Conservation (phyloP, 208 protist genomes). For the Angomonas ambiguus region DNA sequence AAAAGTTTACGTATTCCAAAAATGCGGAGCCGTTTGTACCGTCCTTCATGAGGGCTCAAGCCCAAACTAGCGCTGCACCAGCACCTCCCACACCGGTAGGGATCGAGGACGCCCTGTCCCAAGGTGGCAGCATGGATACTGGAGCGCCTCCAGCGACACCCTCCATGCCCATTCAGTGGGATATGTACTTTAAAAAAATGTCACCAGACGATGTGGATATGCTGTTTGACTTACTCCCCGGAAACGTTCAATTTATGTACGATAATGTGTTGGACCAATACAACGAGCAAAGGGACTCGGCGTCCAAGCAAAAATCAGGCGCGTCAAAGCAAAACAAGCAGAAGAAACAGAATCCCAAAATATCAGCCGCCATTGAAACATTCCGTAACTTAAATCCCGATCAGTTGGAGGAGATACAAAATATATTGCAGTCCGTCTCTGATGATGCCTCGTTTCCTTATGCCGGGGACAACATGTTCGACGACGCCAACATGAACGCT, state of each 20-base stretch:
- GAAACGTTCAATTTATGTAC: conserved; percentile 35
- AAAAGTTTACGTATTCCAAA: background rate
- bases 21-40: conserved; percentile 55
- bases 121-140: background rate
- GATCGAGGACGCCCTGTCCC: background rate
- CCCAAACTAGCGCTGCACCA: background rate
- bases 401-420: conserved; percentile 32
- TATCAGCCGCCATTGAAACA: conserved; percentile 26
- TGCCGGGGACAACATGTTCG: conserved; percentile 14
- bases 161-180: conserved; percentile 21
- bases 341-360: conserved; percentile 17
- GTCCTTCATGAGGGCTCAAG: conserved; percentile 34
- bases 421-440: conserved; percentile 18
- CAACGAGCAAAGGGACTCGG: conserved; percentile 7
- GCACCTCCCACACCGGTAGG: conserved; percentile 1
- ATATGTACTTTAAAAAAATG: conserved; percentile 25
- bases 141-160: too few species aligned
- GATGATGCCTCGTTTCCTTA: background rate
- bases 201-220: conserved; percentile 35
- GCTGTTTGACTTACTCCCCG: conserved; percentile 44
- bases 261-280: conserved; percentile 28
- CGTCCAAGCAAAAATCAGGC: background rate
- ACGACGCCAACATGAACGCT: conserved; percentile 49
- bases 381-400: conserved; percentile 30
- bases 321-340: conserved; percentile 10